These are phyloP conservation scores for Chlamydomonas sphaeroides DNA, from an alignment of 139 green algal genomes.

Conservation along the genomic window DNA sequence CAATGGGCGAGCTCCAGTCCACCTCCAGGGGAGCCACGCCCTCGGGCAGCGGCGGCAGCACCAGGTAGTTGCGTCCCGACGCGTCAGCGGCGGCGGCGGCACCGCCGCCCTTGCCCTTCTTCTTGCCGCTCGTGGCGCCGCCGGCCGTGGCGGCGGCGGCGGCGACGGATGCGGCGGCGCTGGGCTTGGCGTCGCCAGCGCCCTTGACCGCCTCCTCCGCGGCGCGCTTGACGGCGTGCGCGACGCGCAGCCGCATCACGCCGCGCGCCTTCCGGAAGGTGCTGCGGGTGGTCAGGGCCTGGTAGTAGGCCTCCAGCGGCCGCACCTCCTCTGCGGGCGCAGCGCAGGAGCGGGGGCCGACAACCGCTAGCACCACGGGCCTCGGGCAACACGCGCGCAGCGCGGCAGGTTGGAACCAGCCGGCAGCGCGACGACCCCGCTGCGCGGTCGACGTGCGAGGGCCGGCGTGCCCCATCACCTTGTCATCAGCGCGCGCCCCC, in stretches of 20 bases:
- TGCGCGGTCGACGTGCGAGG: no score
- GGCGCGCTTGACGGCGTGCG: neutral
- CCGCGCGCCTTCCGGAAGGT: neutral
- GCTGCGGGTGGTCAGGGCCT: neutral
- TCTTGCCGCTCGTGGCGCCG: neutral
- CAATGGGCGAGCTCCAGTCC: no score
- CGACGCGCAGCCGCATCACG: neutral
- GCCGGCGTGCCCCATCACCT: no score
- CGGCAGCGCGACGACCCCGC: no score
- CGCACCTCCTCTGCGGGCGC: conserved; percentile 1
- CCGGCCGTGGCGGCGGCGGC: neutral
- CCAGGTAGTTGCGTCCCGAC: neutral
- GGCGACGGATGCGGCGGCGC: neutral
- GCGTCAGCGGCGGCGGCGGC: neutral
- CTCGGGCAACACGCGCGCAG: no score
- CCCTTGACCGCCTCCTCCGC: no score
- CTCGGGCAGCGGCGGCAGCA: neutral
- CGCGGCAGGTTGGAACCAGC: no score
- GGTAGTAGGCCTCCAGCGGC: neutral
- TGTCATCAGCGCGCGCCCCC: no score
- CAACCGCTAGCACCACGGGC: no score
- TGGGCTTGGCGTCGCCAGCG: neutral
- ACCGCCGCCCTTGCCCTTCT: conserved; percentile 29
- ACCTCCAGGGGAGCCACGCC: neutral
- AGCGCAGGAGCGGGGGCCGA: no score